These are phyloP conservation scores for Myxozyma sirexii DNA, from an alignment of 805 yeast genomes.

Conservation along the genomic window DNA sequence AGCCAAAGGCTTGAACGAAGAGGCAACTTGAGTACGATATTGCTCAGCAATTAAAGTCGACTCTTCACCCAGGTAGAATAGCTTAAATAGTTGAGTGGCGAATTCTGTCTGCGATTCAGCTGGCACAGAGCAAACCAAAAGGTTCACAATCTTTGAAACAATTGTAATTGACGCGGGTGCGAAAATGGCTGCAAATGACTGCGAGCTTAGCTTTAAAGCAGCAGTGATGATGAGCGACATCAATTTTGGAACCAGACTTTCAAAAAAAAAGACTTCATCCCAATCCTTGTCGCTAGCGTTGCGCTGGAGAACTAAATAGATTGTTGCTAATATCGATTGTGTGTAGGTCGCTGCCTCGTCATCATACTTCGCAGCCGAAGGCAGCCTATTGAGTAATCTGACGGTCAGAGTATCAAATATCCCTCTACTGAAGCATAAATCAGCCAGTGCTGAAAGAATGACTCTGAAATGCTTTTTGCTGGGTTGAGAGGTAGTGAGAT, in stretches of 20 bases:
- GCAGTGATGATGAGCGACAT: conserved; percentile 25
- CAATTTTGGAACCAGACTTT: conserved; percentile 33
- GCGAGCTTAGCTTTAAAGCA: conserved; percentile 10
- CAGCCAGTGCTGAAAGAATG: conserved; percentile 42
- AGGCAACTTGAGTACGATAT: conserved; percentile 10
- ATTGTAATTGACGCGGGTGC: conserved; percentile 27
- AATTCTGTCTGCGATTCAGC: conserved; percentile 27
- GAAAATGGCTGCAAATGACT: conserved; percentile 1
- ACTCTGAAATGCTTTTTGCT: conserved; percentile 38
- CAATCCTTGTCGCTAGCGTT: conserved; percentile 24
- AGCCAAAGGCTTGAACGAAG: conserved; percentile 17
- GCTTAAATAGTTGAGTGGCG: conserved; percentile 17
- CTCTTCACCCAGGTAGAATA: conserved; percentile 16
- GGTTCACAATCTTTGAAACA: conserved; percentile 35
- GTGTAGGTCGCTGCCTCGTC: conserved; percentile 29
- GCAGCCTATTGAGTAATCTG: conserved; percentile 45
- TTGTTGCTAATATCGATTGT: conserved; percentile 38
- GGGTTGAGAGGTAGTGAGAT: conserved; percentile 19
- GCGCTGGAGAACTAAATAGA: conserved; percentile 37
- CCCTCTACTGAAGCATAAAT: conserved; percentile 42
- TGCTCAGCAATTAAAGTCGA: conserved; percentile 18
- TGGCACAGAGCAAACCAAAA: conserved; percentile 35
- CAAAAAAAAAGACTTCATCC: conserved; percentile 34
- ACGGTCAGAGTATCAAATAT: conserved; percentile 47
- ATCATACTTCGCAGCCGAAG: conserved; percentile 21